Conservation (phyloP, 352 stramenopile genomes). For the Plasmopara viticola region DNA sequence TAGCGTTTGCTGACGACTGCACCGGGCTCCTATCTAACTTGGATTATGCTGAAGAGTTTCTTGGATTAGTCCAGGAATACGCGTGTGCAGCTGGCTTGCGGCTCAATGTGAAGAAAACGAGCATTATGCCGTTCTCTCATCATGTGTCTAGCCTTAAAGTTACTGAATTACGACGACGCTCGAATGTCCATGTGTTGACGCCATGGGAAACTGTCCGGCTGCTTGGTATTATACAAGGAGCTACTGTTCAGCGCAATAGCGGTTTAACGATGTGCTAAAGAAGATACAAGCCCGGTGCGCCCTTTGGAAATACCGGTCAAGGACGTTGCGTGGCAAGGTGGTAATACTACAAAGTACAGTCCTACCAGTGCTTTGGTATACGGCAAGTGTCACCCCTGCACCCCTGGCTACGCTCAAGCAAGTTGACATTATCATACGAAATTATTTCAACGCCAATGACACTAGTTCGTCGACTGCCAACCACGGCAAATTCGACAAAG, state of each 20-base stretch:
- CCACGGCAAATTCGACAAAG: too few relatives aligned
- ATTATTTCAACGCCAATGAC: too few relatives aligned
- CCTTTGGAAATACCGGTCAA: background rate
- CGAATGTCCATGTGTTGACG: too few relatives aligned
- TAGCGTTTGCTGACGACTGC: constrained; percentile 10
- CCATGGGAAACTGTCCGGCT: too few relatives aligned
- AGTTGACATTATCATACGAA: too few relatives aligned
- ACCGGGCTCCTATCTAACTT: constrained; percentile 7
- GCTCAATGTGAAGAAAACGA: background rate
- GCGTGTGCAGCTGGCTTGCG: background rate
- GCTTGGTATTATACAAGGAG: background rate
- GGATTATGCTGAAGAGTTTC: background rate
- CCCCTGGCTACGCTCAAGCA: background rate
- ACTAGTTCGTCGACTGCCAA: too few relatives aligned
- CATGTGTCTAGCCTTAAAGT: background rate
- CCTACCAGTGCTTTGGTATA: background rate
- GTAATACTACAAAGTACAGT: background rate
- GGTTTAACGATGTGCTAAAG: background rate
- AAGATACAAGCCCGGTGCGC: background rate
- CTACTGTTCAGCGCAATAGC: background rate
- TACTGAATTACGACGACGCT: too few relatives aligned
- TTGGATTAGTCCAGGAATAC: background rate
- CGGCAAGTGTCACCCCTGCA: background rate
- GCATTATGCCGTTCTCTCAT: too few relatives aligned
- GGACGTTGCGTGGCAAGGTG: background rate